phyloP scores from a whole-genome alignment of 441 rosid genomes.

The Dalechampia spathulata region DNA sequence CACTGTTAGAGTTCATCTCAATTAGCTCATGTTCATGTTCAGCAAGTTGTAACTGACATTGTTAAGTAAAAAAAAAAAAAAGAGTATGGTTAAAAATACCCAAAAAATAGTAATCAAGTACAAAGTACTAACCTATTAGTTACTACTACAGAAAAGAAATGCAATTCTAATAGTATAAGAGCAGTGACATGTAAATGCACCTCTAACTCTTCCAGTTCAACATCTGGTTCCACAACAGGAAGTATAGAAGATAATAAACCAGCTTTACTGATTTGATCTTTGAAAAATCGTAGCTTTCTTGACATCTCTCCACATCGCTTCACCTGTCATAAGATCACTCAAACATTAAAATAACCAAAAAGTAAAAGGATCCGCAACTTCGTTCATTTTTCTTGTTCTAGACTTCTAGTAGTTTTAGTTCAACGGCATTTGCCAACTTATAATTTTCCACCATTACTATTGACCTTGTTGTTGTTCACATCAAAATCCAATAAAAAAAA shows the following conservation, averaged over 20 bases:
- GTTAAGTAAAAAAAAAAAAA: slow-evolving; percentile 8
- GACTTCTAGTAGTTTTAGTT: no score
- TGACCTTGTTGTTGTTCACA: no score
- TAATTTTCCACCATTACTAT: no score
- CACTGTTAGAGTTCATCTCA: slow-evolving; percentile 93
- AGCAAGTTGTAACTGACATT: slow-evolving; percentile 72
- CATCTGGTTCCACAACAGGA: slow-evolving; percentile 62
- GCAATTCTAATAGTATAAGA: not conserved
- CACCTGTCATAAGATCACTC: slow-evolving; percentile 47
- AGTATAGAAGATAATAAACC: slow-evolving; percentile 55
- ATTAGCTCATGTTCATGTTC: slow-evolving; percentile 90
- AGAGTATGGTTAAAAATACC: slow-evolving; percentile 15
- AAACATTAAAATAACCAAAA: slow-evolving; percentile 21
- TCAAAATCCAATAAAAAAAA: no score
- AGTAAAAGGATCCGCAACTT: not conserved
- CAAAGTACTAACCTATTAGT: slow-evolving; percentile 1
- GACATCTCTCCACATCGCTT: slow-evolving; percentile 99
- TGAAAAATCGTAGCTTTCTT: slow-evolving; percentile 83
- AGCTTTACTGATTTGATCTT: slow-evolving; percentile 90
- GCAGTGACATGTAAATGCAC: slow-evolving; percentile 28
- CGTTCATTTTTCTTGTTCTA: not conserved
- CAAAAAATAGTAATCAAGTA: not conserved
- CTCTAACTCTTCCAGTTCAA: slow-evolving; percentile 93
- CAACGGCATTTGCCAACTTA: no score
- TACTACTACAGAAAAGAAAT: slow-evolving; percentile 7